Evolutionary conservation across 1,284 basidiomycete genomes (phyloP).

Genomic region (Apiotrichum sp.): DNA sequence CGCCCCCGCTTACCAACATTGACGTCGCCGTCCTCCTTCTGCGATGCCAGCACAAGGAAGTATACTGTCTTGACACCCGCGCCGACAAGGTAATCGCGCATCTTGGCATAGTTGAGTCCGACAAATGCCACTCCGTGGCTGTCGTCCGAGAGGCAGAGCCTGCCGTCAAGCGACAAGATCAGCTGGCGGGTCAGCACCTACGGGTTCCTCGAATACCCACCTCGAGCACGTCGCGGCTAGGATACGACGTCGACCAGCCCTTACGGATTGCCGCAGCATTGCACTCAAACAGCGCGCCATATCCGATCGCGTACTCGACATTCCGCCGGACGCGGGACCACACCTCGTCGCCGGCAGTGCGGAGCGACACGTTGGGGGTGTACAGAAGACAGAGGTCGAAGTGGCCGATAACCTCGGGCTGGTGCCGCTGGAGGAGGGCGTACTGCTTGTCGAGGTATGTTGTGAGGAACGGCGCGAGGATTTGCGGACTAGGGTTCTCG

Average conservation of each 20-base stretch:
- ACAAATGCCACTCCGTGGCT: conserved; percentile 86
- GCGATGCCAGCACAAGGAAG: conserved; percentile 49
- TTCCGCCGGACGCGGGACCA: conserved; percentile 70
- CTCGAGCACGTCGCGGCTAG: conserved; percentile 66
- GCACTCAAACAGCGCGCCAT: conserved; percentile 89
- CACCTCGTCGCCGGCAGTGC: conserved; percentile 48
- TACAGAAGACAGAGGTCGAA: conserved; percentile 85
- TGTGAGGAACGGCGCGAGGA: conserved; percentile 51
- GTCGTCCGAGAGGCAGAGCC: conserved; percentile 86
- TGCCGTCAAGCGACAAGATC: conserved; percentile 62
- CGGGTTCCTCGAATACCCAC: conserved; percentile 49
- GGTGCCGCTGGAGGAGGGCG: conserved; percentile 60
- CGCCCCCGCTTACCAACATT: conserved; percentile 38
- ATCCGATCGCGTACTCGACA: conserved; percentile 62
- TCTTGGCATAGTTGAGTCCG: conserved; percentile 72
- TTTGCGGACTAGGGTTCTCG: conserved; percentile 7
- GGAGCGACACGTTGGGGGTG: conserved; percentile 56
- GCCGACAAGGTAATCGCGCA: conserved; percentile 62
- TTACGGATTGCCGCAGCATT: conserved; percentile 92
- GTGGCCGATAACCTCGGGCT: conserved; percentile 88
- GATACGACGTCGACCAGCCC: conserved; percentile 80
- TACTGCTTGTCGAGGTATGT: conserved; percentile 80
- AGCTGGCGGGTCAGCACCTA: conserved; percentile 50
- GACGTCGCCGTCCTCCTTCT: conserved; percentile 47
- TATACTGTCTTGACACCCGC: conserved; percentile 64